A percentile compares a stretch with the other conserved stretches of the same genome.
Evolutionary conservation across 2,329 filamentous ascomycete species (phyloP).

Genomic region (Trichoderma hamatum): DNA sequence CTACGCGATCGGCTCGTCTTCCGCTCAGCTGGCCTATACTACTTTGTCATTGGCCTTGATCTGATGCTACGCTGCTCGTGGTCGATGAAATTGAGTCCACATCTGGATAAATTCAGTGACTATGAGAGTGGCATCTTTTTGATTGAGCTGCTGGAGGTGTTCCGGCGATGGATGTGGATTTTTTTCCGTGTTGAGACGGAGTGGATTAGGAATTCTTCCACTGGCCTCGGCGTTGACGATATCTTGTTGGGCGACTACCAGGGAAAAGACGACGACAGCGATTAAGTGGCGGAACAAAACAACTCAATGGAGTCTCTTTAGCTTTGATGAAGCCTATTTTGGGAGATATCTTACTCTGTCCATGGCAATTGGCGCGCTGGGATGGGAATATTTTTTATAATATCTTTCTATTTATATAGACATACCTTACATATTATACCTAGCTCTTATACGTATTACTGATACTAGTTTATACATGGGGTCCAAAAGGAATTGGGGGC

Average conservation of each 20-base stretch:
- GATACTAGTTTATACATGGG: not conserved
- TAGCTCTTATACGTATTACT: not conserved
- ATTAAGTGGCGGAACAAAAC: constrained; percentile 26
- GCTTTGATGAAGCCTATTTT: not conserved
- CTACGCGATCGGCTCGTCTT: constrained; percentile 76
- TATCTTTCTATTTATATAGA: constrained; percentile 21
- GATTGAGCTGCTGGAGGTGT: constrained; percentile 83
- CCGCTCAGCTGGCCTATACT: constrained; percentile 74
- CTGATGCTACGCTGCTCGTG: constrained; percentile 85
- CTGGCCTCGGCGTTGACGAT: constrained; percentile 65
- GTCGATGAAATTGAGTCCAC: constrained; percentile 82
- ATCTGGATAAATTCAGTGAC: constrained; percentile 81
- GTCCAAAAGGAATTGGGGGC: constrained; percentile 10
- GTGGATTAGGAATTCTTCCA: constrained; percentile 66
- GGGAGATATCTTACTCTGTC: not conserved
- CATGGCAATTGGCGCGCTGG: constrained; percentile 22
- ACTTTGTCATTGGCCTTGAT: constrained; percentile 77
- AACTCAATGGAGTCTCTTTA: not conserved
- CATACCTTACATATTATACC: not conserved
- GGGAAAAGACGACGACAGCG: constrained; percentile 57
- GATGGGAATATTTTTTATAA: constrained; percentile 11
- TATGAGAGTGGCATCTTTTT: constrained; percentile 87
- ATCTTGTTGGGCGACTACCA: constrained; percentile 74
- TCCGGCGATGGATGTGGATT: constrained; percentile 93
- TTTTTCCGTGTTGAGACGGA: constrained; percentile 95